Evolutionary conservation across 306 rosid species (phyloP), one percentile per base, ranked within the genome.

Genomic region (Vigna angularis): DNA sequence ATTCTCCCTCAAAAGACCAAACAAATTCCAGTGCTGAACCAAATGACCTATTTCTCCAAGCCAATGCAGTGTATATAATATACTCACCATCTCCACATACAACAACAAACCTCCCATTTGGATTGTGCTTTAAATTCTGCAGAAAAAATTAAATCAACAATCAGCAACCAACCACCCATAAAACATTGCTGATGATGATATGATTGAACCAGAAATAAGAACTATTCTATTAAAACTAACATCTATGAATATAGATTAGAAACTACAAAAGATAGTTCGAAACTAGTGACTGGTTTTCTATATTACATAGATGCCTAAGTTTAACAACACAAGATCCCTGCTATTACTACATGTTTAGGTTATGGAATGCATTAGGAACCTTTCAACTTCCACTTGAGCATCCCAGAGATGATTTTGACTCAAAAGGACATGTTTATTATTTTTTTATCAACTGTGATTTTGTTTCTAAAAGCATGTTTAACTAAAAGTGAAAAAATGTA

Each of bases 61-160:
- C 98, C 86, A 95, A 87, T 64, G 98, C 98, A 69, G 98, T 95
- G 84, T 89, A 92, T 82, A 95, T 95, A 78, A 95, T 92, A 85
- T 92, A 95, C 76, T 95, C 98, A 71, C 98, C 98, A 88, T 95
- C 98, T 74, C 98, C 98, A 73, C 98, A 95, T n/a, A 95, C 98
- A 82, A 95, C 98, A 73, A 96, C 99, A 87, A 96, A 96, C 83
- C 99, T 91, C 81, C 99, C 99, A 76, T 96, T 96, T 77, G 99
- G 98, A 73, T 96, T 96, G 93, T 96, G 98, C 91, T 72, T 93
- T 76, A 96, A 86, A 86, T 87, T 91, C 99, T 96, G 92, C 72
- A 84, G 26, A 48, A 70, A 47, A 64, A 59, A 69, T 53, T 11
- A 65, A 52, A 57, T 55, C 53, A 66, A 42, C 32, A 58, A 69